Evolutionary conservation across 2,329 filamentous ascomycete species (phyloP).

Genomic region (Penicillium sp.): DNA sequence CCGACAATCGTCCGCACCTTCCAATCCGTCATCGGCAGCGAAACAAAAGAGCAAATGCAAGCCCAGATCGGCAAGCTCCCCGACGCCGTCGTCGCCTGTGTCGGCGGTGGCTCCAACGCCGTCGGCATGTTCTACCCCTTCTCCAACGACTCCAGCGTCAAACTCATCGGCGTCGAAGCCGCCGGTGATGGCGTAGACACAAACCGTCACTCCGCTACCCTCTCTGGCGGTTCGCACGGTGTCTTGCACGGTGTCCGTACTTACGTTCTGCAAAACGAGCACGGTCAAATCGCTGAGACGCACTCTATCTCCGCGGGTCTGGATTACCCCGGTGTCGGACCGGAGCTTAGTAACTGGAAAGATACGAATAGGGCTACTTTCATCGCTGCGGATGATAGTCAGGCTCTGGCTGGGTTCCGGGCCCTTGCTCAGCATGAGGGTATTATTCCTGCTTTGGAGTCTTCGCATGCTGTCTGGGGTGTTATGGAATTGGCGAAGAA

Average conservation of each 20-base stretch:
- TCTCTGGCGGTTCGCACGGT: constrained; percentile 81
- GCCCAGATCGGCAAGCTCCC: constrained; percentile 82
- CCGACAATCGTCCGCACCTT: constrained; percentile 96
- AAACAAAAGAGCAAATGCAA: constrained; percentile 89
- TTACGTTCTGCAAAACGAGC: constrained; percentile 86
- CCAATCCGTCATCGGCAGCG: constrained; percentile 91
- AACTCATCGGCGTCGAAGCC: constrained; percentile 89
- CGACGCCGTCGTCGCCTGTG: constrained; percentile 93
- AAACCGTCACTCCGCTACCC: constrained; percentile 76
- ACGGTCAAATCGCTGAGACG: constrained; percentile 91
- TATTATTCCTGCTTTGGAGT: constrained; percentile 94
- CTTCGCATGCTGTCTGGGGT: constrained; percentile 86
- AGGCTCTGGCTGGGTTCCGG: constrained; percentile 85
- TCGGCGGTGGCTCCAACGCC: constrained; percentile 92
- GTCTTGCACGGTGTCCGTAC: constrained; percentile 95
- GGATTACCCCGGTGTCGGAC: constrained; percentile 95
- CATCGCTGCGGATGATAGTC: constrained; percentile 82
- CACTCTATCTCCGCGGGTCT: constrained; percentile 95
- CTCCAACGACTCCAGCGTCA: constrained; percentile 75
- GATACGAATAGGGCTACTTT: constrained; percentile 82
- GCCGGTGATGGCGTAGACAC: constrained; percentile 92
- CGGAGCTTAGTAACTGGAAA: constrained; percentile 90
- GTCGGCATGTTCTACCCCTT: constrained; percentile 99
- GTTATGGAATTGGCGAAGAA: constrained; percentile 88
- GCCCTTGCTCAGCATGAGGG: constrained; percentile 84